Evolutionary conservation across 306 rosid genomes (phyloP).

Genomic region (Trifolium subterraneum): DNA sequence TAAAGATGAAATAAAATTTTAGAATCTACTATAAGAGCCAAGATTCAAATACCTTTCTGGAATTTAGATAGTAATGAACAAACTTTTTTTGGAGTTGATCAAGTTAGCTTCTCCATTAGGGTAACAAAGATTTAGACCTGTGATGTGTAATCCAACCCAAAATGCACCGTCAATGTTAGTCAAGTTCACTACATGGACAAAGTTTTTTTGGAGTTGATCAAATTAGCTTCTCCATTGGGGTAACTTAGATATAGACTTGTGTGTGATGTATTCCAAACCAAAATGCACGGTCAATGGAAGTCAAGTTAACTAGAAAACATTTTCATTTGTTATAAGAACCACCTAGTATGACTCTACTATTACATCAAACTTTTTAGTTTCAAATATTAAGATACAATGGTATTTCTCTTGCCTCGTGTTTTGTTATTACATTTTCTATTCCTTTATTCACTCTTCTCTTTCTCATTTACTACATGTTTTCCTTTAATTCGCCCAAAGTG

Average conservation of each 20-base stretch:
- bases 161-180: neutral
- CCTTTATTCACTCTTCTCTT: neutral
- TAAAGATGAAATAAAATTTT: neutral
- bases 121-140: neutral
- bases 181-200: neutral
- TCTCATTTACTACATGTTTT: neutral
- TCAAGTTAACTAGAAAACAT: neutral
- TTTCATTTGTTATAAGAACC: conserved; percentile 1
- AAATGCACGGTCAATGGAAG: neutral
- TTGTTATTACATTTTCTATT: neutral
- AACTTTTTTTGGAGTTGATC: neutral
- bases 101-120: neutral
- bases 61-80: neutral
- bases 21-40: neutral
- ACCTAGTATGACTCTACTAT: no score
- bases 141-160: neutral
- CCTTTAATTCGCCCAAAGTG: neutral
- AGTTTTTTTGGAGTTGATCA: neutral
- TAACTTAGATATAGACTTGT: neutral
- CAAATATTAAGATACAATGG: conserved; percentile 12
- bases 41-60: neutral
- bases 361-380: neutral
- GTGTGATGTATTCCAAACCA: neutral
- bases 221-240: neutral
- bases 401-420: neutral